A percentile compares a stretch with the other conserved stretches of the same genome.
These are phyloP conservation scores for Irpex lacteus DNA, from an alignment of 1,284 basidiomycete genomes.

Conservation along the genomic window DNA sequence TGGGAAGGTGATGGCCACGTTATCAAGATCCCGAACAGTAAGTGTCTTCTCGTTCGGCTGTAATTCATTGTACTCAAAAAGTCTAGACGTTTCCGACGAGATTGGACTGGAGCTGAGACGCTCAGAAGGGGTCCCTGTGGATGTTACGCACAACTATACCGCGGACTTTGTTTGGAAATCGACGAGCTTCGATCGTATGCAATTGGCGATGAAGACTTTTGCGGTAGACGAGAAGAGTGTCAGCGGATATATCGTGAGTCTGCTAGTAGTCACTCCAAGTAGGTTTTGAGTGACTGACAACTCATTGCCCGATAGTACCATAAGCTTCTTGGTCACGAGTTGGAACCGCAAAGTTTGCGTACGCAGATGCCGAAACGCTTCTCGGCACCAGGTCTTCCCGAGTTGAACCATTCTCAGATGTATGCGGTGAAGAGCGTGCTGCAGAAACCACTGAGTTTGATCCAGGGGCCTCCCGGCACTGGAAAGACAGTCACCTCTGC, in stretches of 20 bases:
- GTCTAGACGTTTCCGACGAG: slow-evolving; percentile 91
- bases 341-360: slow-evolving; percentile 85
- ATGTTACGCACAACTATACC: slow-evolving; percentile 93
- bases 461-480: slow-evolving; percentile 98
- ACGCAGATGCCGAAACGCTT: slow-evolving; percentile 97
- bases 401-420: slow-evolving; percentile 99
- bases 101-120: slow-evolving; percentile 92
- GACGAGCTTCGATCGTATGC: slow-evolving; percentile 99
- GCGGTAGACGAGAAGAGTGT: slow-evolving; percentile 99
- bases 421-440: slow-evolving; percentile 98
- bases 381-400: slow-evolving; percentile 95
- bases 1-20: slow-evolving; percentile 99
- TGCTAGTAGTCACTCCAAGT: not conserved
- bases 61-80: slow-evolving; percentile 1
- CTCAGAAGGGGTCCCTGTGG: slow-evolving; percentile 92
- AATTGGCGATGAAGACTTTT: slow-evolving; percentile 98
- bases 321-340: slow-evolving; percentile 95
- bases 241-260: slow-evolving; percentile 91
- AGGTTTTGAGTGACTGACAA: not conserved
- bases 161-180: slow-evolving; percentile 99
- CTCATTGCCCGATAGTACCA: slow-evolving; percentile 70
- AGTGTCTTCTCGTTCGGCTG: slow-evolving; percentile 21
- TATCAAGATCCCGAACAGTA: slow-evolving; percentile 99
- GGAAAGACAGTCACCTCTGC: slow-evolving; percentile 99
- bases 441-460: slow-evolving; percentile 97